Base-by-base conservation (phyloP, 306 rosid genomes). In the Dalbergia cochinchinensis region DNA sequence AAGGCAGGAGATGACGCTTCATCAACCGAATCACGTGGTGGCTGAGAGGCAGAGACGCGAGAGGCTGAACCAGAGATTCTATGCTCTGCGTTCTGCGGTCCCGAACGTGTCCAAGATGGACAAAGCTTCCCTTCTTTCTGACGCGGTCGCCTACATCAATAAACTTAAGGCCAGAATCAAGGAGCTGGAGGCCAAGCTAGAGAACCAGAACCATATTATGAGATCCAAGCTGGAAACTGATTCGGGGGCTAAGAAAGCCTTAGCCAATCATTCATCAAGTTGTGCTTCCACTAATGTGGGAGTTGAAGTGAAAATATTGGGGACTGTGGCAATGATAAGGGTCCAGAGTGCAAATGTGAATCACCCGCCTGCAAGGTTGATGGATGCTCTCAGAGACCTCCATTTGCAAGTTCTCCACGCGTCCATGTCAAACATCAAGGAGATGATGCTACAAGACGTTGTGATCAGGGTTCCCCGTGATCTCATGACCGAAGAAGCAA, bases 61-160 rank as follows among this genome's bases (percentile, higher is more conserved):
- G 89, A 82, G 78, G 94, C 57, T 91, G 86, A 91, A 91, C 63
- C 85, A 85, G 16, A 75, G 96, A 11, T 91, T 91, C 86, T 91
- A 91, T 37, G 87, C 90, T 8, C 92, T 91, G 7, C 86, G 96
- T 5, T 83, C 96, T 0, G 94, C 72, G 0, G 96, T 91, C 8
- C 96, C 96, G 0, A 86, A 89, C 39, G n/a, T n/a, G n/a, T n/a
- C n/a, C n/a, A n/a, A n/a, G n/a, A n/a, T n/a, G n/a, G n/a, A n/a
- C n/a, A n/a, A n/a, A n/a, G n/a, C n/a, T n/a, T n/a, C n/a, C n/a
- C n/a, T n/a, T n/a, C n/a, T n/a, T n/a, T n/a, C n/a, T n/a, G n/a
- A n/a, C n/a, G n/a, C n/a, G n/a, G n/a, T n/a, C n/a, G n/a, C n/a
- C n/a, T n/a, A n/a, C n/a, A n/a, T n/a, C n/a, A n/a, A n/a, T n/a